Base-by-base conservation (phyloP, 495 filamentous ascomycete genomes). In the Penicillium bialowiezense region DNA sequence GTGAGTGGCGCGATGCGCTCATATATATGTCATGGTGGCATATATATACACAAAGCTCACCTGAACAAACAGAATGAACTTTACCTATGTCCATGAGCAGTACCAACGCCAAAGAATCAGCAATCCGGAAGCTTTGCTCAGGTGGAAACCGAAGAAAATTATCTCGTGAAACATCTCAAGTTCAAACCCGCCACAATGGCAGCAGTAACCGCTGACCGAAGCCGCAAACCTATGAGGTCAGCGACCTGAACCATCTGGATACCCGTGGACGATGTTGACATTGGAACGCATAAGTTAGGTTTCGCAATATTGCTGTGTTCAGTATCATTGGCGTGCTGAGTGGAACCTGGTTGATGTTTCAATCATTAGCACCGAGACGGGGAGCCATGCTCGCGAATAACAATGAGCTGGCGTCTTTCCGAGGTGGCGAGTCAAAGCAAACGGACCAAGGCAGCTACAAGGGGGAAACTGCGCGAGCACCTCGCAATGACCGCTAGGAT, bases 291-390 rank as follows among this genome's bases (percentile, higher is more conserved):
- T n/a, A n/a, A n/a, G n/a, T n/a, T n/a, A 62, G 59, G 23, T 49
- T 42, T 24, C 51, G 56, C 38, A 54, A 52, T 18, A 48, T 56
- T 18, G 59, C 52, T 5, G 5, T 59, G 9, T 32, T 59, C 19
- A 62, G 55, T 23, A 48, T 50, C 20, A 38, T 44, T 19, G 52
- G 59, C 5, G 56, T 62, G 14, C 36, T 62, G 10, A 50, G 52
- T 7, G 59, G 56, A 5, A 49, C 56, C 26, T 50, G 33, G 23
- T 12, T 56, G 10, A 35, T 62, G 38, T 59, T 56, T 28, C 38
- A 52, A 18, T 18, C 48, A 7, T 37, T 51, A 44, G 55, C 55
- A 15, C 50, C 55, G 2, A 41, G 50, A 21, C 33, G 17, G 41
- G 39, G 51, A 1, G 50, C 33, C 2, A 6, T 51, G 2, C 6